phyloP scores from a whole-genome alignment of 2,329 filamentous ascomycete genomes.

The Calcarisporium arbuscula region DNA sequence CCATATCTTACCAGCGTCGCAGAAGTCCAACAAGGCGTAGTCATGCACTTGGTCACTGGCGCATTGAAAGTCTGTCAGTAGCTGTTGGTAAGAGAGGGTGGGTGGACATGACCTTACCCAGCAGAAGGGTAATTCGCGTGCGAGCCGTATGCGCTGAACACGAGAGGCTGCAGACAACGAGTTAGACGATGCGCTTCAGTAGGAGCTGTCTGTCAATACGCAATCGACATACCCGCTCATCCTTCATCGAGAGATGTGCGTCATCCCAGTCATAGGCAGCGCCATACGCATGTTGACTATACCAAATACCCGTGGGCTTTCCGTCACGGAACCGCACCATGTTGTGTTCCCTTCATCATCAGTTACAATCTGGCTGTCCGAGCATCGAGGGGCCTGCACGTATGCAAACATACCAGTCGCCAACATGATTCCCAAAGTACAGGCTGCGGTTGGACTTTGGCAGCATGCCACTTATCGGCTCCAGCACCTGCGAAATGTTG shows the following conservation, averaged over 20 bases:
- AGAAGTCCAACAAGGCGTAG: conserved; percentile 20
- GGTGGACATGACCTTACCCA: conserved; percentile 14
- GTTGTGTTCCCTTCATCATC: conserved; percentile 23
- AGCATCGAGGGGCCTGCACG: not conserved
- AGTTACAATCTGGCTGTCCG: not conserved
- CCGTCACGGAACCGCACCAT: conserved; percentile 23
- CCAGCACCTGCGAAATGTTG: conserved; percentile 20
- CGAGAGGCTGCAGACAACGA: conserved; percentile 15
- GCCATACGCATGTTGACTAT: conserved; percentile 20
- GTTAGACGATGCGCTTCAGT: not conserved
- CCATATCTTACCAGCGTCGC: conserved; percentile 21
- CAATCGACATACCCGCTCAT: conserved; percentile 17
- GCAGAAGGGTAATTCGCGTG: conserved; percentile 22
- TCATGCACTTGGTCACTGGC: conserved; percentile 22
- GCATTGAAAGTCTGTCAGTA: not conserved
- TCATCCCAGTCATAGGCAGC: conserved; percentile 19
- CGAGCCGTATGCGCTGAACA: conserved; percentile 23
- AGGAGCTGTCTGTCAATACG: not conserved
- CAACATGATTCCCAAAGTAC: conserved; percentile 20
- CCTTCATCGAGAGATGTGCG: conserved; percentile 10
- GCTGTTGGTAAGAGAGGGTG: not conserved
- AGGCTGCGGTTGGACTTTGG: conserved; percentile 10
- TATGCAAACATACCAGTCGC: conserved; percentile 16
- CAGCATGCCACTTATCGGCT: conserved; percentile 17
- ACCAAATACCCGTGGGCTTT: conserved; percentile 19